A percentile compares a stretch with the other conserved stretches of the same genome.
These are phyloP conservation scores for Fusarium pilosicola DNA, from an alignment of 2,329 filamentous ascomycete species.

Conservation along the genomic window DNA sequence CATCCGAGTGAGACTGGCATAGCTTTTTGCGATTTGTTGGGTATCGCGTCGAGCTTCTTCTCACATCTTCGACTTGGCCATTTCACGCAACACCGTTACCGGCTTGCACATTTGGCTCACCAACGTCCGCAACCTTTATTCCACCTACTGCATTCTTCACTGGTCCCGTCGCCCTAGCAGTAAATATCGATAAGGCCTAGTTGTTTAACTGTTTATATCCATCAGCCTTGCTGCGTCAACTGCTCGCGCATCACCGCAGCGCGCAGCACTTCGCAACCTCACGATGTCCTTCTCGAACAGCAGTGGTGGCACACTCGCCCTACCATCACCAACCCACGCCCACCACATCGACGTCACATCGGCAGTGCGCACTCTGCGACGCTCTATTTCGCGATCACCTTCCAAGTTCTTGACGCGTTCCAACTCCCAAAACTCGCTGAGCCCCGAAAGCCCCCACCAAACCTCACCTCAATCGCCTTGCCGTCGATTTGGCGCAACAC, in stretches of 20 bases:
- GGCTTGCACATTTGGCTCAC: slow-evolving; percentile 18
- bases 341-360: slow-evolving; percentile 86
- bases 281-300: slow-evolving; percentile 69
- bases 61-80: slow-evolving; percentile 24
- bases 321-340: slow-evolving; percentile 85
- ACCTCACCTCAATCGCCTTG: slow-evolving; percentile 63
- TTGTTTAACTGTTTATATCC: slow-evolving; percentile 34
- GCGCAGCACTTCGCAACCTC: slow-evolving; percentile 45
- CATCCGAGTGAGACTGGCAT: slow-evolving; percentile 42
- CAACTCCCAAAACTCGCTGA: slow-evolving; percentile 59
- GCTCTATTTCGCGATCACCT: slow-evolving; percentile 91
- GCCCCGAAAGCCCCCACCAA: slow-evolving; percentile 59
- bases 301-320: slow-evolving; percentile 80
- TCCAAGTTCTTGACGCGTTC: slow-evolving; percentile 79
- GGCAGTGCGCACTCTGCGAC: slow-evolving; percentile 82
- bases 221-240: slow-evolving; percentile 43
- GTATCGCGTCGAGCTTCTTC: slow-evolving; percentile 34
- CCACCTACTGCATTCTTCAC: slow-evolving; percentile 17
- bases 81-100: slow-evolving; percentile 15
- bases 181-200: slow-evolving; percentile 8
- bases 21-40: slow-evolving; percentile 43
- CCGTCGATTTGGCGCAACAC: slow-evolving; percentile 54
- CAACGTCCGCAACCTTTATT: slow-evolving; percentile 11
- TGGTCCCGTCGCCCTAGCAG: slow-evolving; percentile 10
- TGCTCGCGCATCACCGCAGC: slow-evolving; percentile 39